These are phyloP conservation scores for Mycena venus DNA, from an alignment of 768 basidiomycete genomes.

Conservation along the genomic window DNA sequence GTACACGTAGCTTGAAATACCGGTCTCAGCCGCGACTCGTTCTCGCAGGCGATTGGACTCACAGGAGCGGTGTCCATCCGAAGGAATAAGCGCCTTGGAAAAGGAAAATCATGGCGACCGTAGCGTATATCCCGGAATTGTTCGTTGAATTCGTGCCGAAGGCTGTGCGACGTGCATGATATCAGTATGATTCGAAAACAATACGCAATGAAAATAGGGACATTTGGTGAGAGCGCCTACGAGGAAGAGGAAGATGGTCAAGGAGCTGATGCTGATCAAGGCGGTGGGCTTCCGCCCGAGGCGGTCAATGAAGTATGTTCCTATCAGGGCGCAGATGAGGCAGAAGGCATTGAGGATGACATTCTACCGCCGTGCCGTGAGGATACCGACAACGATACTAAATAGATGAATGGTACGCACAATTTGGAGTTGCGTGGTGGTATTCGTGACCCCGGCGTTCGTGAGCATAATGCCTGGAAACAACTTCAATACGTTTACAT, in stretches of 20 bases:
- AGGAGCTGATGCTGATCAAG: slow-evolving; percentile 32
- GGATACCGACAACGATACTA: not conserved
- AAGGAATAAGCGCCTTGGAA: slow-evolving; percentile 40
- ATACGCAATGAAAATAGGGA: not conserved
- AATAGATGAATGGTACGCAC: slow-evolving; percentile 23
- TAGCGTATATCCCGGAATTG: slow-evolving; percentile 37
- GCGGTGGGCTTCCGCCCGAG: slow-evolving; percentile 39
- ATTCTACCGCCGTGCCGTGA: slow-evolving; percentile 28
- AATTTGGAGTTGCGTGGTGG: slow-evolving; percentile 38
- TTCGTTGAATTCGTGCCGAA: slow-evolving; percentile 37
- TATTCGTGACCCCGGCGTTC: slow-evolving; percentile 37
- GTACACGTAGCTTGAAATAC: slow-evolving; percentile 31
- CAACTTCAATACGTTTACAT: not conserved
- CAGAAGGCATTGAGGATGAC: slow-evolving; percentile 41
- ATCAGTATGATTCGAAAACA: not conserved
- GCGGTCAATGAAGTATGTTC: slow-evolving; percentile 37
- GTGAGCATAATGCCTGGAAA: slow-evolving; percentile 29
- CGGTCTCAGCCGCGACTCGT: not conserved
- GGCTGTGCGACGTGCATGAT: slow-evolving; percentile 3
- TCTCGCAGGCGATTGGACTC: not conserved
- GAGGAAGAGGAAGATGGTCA: slow-evolving; percentile 38
- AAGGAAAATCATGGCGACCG: slow-evolving; percentile 39
- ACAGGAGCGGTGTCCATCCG: slow-evolving; percentile 39
- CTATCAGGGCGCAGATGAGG: slow-evolving; percentile 33
- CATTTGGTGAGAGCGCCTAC: slow-evolving; percentile 40